Evolutionary conservation across 1,284 basidiomycete genomes (phyloP).

Genomic region (Austroboletus olivaceoglutinosus): DNA sequence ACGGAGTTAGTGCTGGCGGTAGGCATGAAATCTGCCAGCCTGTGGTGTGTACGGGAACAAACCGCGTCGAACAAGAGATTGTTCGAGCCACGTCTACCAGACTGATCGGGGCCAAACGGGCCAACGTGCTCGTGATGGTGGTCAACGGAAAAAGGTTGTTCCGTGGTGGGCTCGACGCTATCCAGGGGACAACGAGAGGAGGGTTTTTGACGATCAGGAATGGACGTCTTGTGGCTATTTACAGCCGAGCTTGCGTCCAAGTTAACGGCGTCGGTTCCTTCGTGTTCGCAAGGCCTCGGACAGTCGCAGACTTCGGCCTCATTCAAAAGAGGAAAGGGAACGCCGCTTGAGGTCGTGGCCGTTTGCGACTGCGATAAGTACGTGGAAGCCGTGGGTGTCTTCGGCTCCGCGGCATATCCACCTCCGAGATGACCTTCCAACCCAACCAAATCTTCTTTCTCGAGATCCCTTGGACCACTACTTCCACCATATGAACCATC

Average conservation of each 20-base stretch:
- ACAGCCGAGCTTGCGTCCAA: slow-evolving; percentile 12
- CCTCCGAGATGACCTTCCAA: slow-evolving; percentile 32
- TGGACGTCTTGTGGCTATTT: slow-evolving; percentile 11
- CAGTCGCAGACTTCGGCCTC: slow-evolving; percentile 23
- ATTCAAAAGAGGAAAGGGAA: slow-evolving; percentile 35
- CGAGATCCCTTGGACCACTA: slow-evolving; percentile 23
- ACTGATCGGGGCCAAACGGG: slow-evolving; percentile 20
- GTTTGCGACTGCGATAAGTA: slow-evolving; percentile 36
- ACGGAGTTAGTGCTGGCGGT: slow-evolving; percentile 20
- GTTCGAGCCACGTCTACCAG: slow-evolving; percentile 35
- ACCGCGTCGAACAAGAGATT: slow-evolving; percentile 32
- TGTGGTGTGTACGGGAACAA: slow-evolving; percentile 30
- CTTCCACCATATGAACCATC: slow-evolving; percentile 21
- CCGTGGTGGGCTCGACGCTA: slow-evolving; percentile 14
- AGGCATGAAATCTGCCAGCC: slow-evolving; percentile 18
- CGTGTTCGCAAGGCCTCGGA: slow-evolving; percentile 24
- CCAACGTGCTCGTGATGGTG: slow-evolving; percentile 11
- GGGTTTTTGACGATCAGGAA: slow-evolving; percentile 23
- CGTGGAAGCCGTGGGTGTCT: slow-evolving; percentile 36
- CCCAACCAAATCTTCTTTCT: slow-evolving; percentile 30
- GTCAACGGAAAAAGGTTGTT: slow-evolving; percentile 18
- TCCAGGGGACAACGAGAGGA: slow-evolving; percentile 18
- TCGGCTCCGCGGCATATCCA: slow-evolving; percentile 36
- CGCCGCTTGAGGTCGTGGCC: slow-evolving; percentile 18
- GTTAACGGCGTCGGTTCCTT: slow-evolving; percentile 14